Base-by-base conservation (phyloP, 805 yeast species). In the Yarrowia sp. region DNA sequence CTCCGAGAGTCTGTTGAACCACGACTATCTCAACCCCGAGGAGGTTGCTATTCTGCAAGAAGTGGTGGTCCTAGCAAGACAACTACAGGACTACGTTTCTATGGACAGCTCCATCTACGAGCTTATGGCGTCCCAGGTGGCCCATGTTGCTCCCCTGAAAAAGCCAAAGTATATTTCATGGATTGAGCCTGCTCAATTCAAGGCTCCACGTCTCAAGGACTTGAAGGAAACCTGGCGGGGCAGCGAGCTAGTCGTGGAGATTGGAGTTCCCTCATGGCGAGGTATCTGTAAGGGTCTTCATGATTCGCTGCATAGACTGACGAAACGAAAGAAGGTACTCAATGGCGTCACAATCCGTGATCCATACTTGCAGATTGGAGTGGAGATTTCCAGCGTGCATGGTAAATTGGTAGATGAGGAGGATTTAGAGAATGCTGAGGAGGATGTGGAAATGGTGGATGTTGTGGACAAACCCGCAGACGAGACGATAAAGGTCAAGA, bases 1-100 rank as follows among this genome's bases (percentile, higher is more conserved):
- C 10, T 61, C 63, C 16, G 67, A 67, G 21, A 48, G 51, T 4
- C 58, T 67, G 8, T 48, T 56, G 26, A 51, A 65, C 16, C 67
- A 64, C 17, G 65, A 65, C n/a, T 54, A 52, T n/a, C 41, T 70
- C 12, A 64, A 62, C 4, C 66, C 69, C 2, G 49, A 56, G 17
- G 71, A 71, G 17, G 32, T 41, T 3, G 38, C 63, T 7, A 43
- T 58, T 22, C 22, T 58, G 3, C 51, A 30, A n/a, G 51, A 43
- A 6, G 49, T 58, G 30, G 51, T 33, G 0, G 8, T n/a, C 0
- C 35, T 30, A 24, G 63, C 63, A 11, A 40, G n/a, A n/a, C 38
- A 58, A 22, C 32, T 58, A 30, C 49, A 43, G 24, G 63, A 58
- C 17, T 30, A 58, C 30, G 63, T 43, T 0, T 58, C 41, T 11